Percentiles rank a stretch among this genome's conserved stretches.
phyloP scores from a whole-genome alignment of 768 basidiomycete species.

The Phlebiopsis flavidoalba region DNA sequence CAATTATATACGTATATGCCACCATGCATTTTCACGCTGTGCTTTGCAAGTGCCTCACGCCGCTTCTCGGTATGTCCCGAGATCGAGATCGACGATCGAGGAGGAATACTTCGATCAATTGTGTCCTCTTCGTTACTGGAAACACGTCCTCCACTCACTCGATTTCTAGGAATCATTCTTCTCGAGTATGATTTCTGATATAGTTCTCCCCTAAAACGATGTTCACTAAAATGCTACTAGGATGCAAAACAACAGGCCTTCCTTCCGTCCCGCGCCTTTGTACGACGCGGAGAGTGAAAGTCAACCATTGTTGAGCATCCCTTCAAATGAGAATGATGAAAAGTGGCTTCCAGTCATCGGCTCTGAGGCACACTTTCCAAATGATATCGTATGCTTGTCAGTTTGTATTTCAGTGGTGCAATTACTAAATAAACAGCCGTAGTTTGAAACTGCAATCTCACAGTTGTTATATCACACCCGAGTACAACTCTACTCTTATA shows the following conservation, averaged over 20 bases:
- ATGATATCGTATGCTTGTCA: slow-evolving; percentile 22
- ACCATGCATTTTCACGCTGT: neutral
- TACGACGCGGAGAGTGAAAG: neutral
- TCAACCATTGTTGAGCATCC: neutral
- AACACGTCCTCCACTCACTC: neutral
- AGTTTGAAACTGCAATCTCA: slow-evolving; percentile 72
- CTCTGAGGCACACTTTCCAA: slow-evolving; percentile 28
- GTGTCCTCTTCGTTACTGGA: neutral
- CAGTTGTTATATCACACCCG: slow-evolving; percentile 84
- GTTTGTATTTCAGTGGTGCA: neutral
- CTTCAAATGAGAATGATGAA: neutral
- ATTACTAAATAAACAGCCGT: neutral
- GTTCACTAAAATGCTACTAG: neutral
- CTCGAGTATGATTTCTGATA: neutral
- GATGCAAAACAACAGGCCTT: slow-evolving; percentile 2
- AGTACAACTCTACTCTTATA: slow-evolving; percentile 90
- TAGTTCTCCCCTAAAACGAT: too few relatives aligned
- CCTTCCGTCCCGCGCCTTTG: slow-evolving; percentile 7
- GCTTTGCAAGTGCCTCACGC: too few relatives aligned
- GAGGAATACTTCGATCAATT: neutral
- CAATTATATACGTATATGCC: too few relatives aligned
- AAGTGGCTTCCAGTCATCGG: slow-evolving; percentile 26
- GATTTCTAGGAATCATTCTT: neutral
- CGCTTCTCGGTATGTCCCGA: neutral
- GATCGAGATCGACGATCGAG: neutral